Base-by-base conservation (phyloP, 331 rosid species). In the Acacia pycnantha region DNA sequence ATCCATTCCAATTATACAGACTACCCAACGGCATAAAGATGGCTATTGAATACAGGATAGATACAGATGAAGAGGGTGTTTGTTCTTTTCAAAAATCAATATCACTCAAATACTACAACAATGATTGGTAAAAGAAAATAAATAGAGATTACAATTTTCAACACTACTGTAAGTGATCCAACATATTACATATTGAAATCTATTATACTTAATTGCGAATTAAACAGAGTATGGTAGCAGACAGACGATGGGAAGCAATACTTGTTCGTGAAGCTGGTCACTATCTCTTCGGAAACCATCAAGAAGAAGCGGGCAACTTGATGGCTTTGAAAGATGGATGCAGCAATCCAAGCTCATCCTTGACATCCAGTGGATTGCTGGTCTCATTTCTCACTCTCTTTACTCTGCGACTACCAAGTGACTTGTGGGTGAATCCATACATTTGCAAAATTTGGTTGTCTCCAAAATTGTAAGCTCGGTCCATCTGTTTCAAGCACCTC, bases 261-360 rank as follows among this genome's bases (percentile, higher is more conserved):
- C 58, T 68, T 70, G 35, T 31, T 46, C 33, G 8, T 11, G 67
- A 65, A 62, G 29, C 70, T 59, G 41, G 80, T 46, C n/a, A 86
- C 4, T 44, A 87, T 80, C 81, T 37, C 46, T 37, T 37, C 22
- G 12, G 19, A 54, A 18, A 48, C n/a, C 72, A 82, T 40, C 66
- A 83, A 22, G 83, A 81, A 44, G 81, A 82, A 74, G 88, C 59
- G 40, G 90, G 81, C 65, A 90, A 86, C 91, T 87, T 92, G 75
- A 89, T 74, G 35, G 97, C 98, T 81, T 92, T 92, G 85, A 91
- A 94, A 14, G 87, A 83, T 19, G 97, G 97, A 59, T 94, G 97
- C 69, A 92, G 97, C 92, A 94, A 87, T 11, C 98, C 98, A 71
- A 94, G 97, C n/a, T 92, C 94, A 83, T 94, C 97, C 66, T 92